Evolutionary conservation across 805 yeast species (phyloP), one percentile per base, ranked within the genome.

Genomic region (Torulaspora franciscae): DNA sequence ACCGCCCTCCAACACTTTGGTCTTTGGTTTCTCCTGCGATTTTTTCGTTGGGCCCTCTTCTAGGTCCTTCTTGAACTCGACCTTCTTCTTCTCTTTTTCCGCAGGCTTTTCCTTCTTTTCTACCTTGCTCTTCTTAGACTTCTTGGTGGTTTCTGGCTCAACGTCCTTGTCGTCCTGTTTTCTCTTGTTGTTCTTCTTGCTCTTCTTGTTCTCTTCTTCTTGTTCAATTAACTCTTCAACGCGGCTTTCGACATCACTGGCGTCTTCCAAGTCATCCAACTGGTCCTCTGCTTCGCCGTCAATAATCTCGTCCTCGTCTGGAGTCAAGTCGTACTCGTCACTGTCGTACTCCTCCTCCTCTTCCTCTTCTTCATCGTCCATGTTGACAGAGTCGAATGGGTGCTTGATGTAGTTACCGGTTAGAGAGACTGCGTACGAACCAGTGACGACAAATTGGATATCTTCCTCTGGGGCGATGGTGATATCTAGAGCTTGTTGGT

Each of bases 361-460:
- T 39, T 67, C 72, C 35, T 67, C 71, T 17, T 72, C 79, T 43
- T 71, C 76, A 42, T 70, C 74, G 42, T 72, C 77, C 42, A 50
- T 53, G 27, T 55, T 41, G 36, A 64, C 61, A 8, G 63, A 56
- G 62, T 90, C 96, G 61, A 81, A 87, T 67, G 98, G 97, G 70
- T 90, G 96, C 69, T 86, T 95, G 63, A 93, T 83, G 71, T 83
- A 89, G 82, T 93, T 91, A 74, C 99, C 99, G 56, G 86, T 75
- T 59, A 93, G 73, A 68, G 91, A 95, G 55, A 93, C 76, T 55
- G 95, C 85, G 74, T 89, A 91, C 23, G 97, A 88, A 64, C 99
- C 99, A 50, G 96, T 85, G 46, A 86, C 97, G 62, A 88, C 95
- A 63, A 93, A 93, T 74, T 75, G 81, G 50, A 93, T 88, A 64